Base-by-base conservation (phyloP, 257 asterid species). In the Ophiorrhiza pumila region DNA sequence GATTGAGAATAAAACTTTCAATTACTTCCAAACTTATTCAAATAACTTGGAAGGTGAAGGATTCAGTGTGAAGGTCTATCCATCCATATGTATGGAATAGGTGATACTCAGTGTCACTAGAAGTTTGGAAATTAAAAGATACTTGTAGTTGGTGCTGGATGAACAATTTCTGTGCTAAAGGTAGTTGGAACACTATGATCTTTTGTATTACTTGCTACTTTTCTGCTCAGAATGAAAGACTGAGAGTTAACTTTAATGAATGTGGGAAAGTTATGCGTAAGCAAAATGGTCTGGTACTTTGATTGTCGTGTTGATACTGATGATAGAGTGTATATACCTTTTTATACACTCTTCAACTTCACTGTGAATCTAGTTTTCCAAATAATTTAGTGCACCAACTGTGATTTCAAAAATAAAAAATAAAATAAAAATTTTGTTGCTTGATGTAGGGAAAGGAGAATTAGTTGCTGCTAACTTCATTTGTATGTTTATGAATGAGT, bases 41-140 rank as follows among this genome's bases (percentile, higher is more conserved):
- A 43, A 57, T 56, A 46, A 59, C 60, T 72, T 72, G 62, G 15
- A 61, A 39, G n/a, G 25, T 23, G 29, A 39, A 23, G 18, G 65
- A n/a, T 61, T 50, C 62, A 0, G 31, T n/a, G 29, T 46, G 60
- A 70, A 53, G 41, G 23, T 20, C 5, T 42, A 7, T 56, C 1
- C 3, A 15, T 70, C 29, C 55, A 1, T 39, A 23, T 20, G 29
- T 20, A 32, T 5, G 20, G 25, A 60, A 31, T 46, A 20, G 20
- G 31, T 25, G 41, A 31, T 47, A 17, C 37, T 68, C 37, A 5
- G 29, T 32, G 32, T 3, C 34, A 23, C 58, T 45, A 25, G 13
- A 10, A 29, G 52, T 50, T 31, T 8, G 23, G 20, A 31, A n/a
- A 8, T 23, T 42, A 25, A 67, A 66, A 46, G 37, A 67, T 67